Base-by-base conservation (phyloP, 352 stramenopile species). In the Discostella stelligera region DNA sequence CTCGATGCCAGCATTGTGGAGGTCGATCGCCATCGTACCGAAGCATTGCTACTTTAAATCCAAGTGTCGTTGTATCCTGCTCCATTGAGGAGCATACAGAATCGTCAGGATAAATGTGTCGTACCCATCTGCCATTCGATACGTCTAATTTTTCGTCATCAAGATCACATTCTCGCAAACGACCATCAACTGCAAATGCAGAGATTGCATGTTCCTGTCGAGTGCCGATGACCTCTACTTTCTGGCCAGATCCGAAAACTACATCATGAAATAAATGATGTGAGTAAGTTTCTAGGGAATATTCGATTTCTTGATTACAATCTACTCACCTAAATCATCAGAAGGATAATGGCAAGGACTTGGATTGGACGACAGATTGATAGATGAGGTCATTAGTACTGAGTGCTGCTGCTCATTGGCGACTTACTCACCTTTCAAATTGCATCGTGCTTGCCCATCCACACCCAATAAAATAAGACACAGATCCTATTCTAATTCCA, bases 381-480 rank as follows among this genome's bases (percentile, higher is more conserved):
- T 32, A 32, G 5, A 5, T 32, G 27, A 32, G 2, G 27, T 32
- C 27, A 32, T 32, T 32, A 6, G 27, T 32, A 32, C 2, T 6
- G 27, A 32, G 27, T 32, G 27, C 27, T 32, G 27, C 27, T 32
- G 27, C 27, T 32, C 27, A 32, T 32, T 32, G 14, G 18, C 41
- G 20, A 37, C 48, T 52, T 0, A 54, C 71, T 58, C 50, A 78
- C 71, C 32, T 71, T 44, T 82, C 75, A 23, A 73, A 79, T 9
- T 71, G 65, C 48, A 74, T 66, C 30, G 62, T 55, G 21, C 14
- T 56, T 20, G 44, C 72, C 80, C 80, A 87, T 48, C 80, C 80
- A 66, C 80, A 87, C 11, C 80, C 80, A 16, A 82, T 39, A 62
- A 87, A 87, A 39, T 79, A 82, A 16, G 75, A 41, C 25, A 61